phyloP scores from a whole-genome alignment of 2,329 filamentous ascomycete genomes.

The Cryphonectria radicalis region DNA sequence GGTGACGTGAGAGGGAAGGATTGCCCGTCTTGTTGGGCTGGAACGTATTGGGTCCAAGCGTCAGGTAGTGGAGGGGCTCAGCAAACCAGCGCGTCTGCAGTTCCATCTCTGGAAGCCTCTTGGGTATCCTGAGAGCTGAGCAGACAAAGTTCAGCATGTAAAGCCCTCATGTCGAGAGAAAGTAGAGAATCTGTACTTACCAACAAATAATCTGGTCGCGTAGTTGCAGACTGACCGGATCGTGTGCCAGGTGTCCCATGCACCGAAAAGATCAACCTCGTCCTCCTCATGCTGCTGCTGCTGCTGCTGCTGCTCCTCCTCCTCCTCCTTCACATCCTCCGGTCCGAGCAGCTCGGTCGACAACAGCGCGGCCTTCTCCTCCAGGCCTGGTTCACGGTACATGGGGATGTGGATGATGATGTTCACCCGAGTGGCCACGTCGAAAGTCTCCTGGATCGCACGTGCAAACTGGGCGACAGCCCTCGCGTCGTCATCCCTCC shows the following conservation, averaged over 20 bases:
- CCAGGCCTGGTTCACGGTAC: slow-evolving; percentile 71
- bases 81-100: slow-evolving; percentile 71
- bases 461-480: slow-evolving; percentile 78
- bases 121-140: slow-evolving; percentile 58
- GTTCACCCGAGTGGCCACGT: slow-evolving; percentile 74
- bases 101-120: slow-evolving; percentile 60
- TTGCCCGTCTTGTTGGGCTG: slow-evolving; percentile 63
- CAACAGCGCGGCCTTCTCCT: slow-evolving; percentile 57
- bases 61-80: slow-evolving; percentile 68
- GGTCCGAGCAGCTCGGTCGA: slow-evolving; percentile 46
- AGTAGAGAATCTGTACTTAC: slow-evolving; percentile 61
- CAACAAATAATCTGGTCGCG: slow-evolving; percentile 76
- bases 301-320: slow-evolving; percentile 20
- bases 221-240: slow-evolving; percentile 88
- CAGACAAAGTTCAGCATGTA: slow-evolving; percentile 2
- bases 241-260: slow-evolving; percentile 94
- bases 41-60: slow-evolving; percentile 58
- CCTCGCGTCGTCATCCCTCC: slow-evolving; percentile 53
- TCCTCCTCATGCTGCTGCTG: slow-evolving; percentile 31
- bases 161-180: too few relatives aligned
- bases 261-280: slow-evolving; percentile 71
- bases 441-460: slow-evolving; percentile 79
- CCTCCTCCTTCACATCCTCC: slow-evolving; percentile 30
- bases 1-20: slow-evolving; percentile 63
- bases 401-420: slow-evolving; percentile 83